Conservation (phyloP, 805 yeast genomes). For the Saccharomycodes ludwigii region DNA sequence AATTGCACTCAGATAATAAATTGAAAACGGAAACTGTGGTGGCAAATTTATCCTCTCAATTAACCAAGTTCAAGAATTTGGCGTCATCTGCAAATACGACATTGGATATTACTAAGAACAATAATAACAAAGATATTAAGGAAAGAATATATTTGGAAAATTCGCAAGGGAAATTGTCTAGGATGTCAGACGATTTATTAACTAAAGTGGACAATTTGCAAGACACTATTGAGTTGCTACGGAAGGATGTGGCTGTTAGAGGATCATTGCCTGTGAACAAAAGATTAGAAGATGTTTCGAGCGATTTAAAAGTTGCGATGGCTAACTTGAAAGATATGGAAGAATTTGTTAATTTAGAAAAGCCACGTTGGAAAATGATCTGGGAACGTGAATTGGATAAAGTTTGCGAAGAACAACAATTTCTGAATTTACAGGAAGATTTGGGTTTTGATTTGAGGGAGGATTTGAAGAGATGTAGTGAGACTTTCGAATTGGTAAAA, state of each 20-base stretch:
- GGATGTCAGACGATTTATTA: constrained; percentile 61
- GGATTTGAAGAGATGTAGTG: constrained; percentile 68
- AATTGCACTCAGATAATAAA: constrained; percentile 36
- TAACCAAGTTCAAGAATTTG: constrained; percentile 33
- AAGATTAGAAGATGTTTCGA: constrained; percentile 52
- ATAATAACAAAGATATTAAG: background rate
- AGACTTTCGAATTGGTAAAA: constrained; percentile 72
- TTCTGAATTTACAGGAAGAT: constrained; percentile 81
- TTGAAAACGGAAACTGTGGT: constrained; percentile 31
- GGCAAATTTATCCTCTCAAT: constrained; percentile 29
- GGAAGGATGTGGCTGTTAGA: constrained; percentile 85
- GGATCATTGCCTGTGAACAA: constrained; percentile 73
- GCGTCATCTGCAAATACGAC: constrained; percentile 21
- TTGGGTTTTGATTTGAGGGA: constrained; percentile 66
- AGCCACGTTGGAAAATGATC: constrained; percentile 74
- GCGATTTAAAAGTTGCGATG: constrained; percentile 53
- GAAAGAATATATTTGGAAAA: constrained; percentile 53
- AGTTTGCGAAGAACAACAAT: constrained; percentile 89
- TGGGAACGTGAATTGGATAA: constrained; percentile 89
- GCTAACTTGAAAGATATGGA: constrained; percentile 39
- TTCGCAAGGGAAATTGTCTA: constrained; percentile 61
- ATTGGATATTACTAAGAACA: no score
- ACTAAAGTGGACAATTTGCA: constrained; percentile 83
- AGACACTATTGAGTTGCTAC: constrained; percentile 77
- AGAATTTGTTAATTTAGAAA: constrained; percentile 54